These are phyloP conservation scores for Oryza longistaminata DNA, from an alignment of 176 grass and related monocot species.

Conservation along the genomic window DNA sequence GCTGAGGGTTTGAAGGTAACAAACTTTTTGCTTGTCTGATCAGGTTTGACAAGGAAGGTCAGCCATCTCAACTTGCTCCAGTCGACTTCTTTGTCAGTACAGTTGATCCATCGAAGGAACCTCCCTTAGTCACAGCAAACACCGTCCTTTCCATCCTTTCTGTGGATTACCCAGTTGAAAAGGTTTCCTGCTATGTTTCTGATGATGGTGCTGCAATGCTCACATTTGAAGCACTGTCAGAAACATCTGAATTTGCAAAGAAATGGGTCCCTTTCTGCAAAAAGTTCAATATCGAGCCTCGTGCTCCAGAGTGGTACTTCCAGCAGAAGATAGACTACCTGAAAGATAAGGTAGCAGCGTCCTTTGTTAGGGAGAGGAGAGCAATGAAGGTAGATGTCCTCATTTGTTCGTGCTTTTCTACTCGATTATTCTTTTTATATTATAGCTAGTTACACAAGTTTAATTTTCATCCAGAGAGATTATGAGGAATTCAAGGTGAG, in stretches of 20 bases:
- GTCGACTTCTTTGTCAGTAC: slow-evolving; percentile 95
- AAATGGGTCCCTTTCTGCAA: slow-evolving; percentile 96
- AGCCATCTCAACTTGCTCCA: slow-evolving; percentile 63
- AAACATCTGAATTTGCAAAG: slow-evolving; percentile 98
- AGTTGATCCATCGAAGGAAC: slow-evolving; percentile 88
- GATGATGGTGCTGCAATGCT: slow-evolving; percentile 98
- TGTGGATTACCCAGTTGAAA: slow-evolving; percentile 86
- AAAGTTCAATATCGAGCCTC: slow-evolving; percentile 79
- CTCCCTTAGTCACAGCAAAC: slow-evolving; percentile 91
- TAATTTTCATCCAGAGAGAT: slow-evolving; percentile 65
- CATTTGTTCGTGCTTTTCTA: slow-evolving; percentile 23
- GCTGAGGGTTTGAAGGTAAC: slow-evolving; percentile 20
- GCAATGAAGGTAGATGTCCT: slow-evolving; percentile 77
- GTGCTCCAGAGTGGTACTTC: slow-evolving; percentile 89
- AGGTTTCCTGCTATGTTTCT: slow-evolving; percentile 96
- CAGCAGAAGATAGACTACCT: slow-evolving; percentile 97
- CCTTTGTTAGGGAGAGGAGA: slow-evolving; percentile 86
- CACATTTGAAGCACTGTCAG: slow-evolving; percentile 86
- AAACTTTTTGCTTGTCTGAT: slow-evolving; percentile 29
- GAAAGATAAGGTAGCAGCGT: slow-evolving; percentile 75
- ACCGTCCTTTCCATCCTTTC: slow-evolving; percentile 92
- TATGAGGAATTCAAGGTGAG: slow-evolving; percentile 94
- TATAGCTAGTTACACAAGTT: neutral
- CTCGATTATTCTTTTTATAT: slow-evolving; percentile 21
- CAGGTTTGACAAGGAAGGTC: slow-evolving; percentile 94